A percentile compares a stretch with the other conserved stretches of the same genome.
Evolutionary conservation across 2,329 filamentous ascomycete species (phyloP).

Genomic region (Graphiopsis chlorocephala): DNA sequence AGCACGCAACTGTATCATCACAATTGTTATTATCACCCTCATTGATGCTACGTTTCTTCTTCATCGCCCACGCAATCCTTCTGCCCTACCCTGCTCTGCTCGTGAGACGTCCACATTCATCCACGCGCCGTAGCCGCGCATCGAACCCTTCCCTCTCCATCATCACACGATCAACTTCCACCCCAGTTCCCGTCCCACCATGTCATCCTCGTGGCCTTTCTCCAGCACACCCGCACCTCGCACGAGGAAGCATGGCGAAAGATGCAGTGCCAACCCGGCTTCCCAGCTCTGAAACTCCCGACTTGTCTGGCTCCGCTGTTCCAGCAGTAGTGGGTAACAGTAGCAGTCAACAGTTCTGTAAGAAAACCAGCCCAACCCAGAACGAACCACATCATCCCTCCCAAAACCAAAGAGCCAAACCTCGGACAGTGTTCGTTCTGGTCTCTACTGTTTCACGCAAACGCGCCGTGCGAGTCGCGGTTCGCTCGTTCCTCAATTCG

Average conservation of each 20-base stretch:
- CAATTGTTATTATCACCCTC: neutral
- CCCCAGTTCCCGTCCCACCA: neutral
- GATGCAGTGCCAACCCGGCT: neutral
- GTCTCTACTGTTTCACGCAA: neutral
- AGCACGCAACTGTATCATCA: neutral
- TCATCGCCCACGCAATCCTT: neutral
- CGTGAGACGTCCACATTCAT: neutral
- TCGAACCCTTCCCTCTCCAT: neutral
- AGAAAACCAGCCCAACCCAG: neutral
- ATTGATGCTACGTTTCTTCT: neutral
- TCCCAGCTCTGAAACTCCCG: neutral
- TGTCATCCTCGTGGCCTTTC: conserved; percentile 6
- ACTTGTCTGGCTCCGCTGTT: neutral
- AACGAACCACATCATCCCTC: neutral
- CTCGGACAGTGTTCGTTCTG: neutral
- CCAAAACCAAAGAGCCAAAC: neutral
- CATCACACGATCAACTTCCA: neutral
- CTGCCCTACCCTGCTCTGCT: neutral
- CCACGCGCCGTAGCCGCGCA: neutral
- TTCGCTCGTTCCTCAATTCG: neutral
- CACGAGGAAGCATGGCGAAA: neutral
- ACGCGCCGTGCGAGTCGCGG: neutral
- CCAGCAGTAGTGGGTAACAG: neutral
- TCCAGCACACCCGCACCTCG: neutral
- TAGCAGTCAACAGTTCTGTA: neutral